phyloP scores from a whole-genome alignment of 2,329 filamentous ascomycete genomes.

The Ciborinia camelliae region DNA sequence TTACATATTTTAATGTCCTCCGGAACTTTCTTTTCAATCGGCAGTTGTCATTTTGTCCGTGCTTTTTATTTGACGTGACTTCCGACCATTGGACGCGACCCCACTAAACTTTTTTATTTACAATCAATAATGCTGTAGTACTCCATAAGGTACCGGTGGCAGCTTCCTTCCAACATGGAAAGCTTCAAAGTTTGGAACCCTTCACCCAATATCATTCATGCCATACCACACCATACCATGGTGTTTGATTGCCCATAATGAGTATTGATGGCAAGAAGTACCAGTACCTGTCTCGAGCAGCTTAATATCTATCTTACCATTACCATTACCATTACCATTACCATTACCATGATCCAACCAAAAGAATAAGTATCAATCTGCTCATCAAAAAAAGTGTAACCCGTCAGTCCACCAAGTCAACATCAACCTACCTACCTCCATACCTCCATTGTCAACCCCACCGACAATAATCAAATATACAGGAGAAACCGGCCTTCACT shows the following conservation, averaged over 20 bases:
- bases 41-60: background rate
- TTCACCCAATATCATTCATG: too few species aligned
- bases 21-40: too few species aligned
- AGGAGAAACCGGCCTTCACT: background rate
- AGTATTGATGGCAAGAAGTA: background rate
- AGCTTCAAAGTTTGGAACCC: too few species aligned
- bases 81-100: background rate
- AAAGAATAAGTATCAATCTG: slow-evolving; percentile 2
- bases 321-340: too few species aligned
- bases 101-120: slow-evolving; percentile 11
- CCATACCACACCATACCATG: too few species aligned
- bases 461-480: background rate
- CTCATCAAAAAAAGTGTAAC: background rate
- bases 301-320: too few species aligned
- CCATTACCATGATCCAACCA: background rate
- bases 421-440: too few species aligned
- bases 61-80: background rate
- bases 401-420: too few species aligned
- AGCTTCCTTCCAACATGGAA: too few species aligned
- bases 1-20: background rate
- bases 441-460: background rate
- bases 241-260: background rate
- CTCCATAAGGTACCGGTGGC: too few species aligned
- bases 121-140: background rate
- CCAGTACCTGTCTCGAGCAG: background rate